phyloP scores from a whole-genome alignment of 352 stramenopile species.

The Pythium volutum region DNA sequence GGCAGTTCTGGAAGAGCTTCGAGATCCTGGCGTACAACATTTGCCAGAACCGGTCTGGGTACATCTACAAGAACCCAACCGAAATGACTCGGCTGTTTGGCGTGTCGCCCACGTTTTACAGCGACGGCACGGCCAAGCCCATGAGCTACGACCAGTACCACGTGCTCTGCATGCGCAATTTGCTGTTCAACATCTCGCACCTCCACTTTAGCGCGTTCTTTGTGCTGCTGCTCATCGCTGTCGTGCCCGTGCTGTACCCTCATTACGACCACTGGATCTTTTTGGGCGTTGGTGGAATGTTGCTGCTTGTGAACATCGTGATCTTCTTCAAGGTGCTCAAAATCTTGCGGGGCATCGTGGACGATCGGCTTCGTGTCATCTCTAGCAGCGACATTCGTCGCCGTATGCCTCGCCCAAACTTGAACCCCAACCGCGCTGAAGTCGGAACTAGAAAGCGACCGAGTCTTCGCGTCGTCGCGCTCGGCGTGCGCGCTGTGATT shows the following conservation, averaged over 20 bases:
- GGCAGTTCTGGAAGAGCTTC: conserved; percentile 85
- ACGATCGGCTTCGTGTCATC: conserved; percentile 75
- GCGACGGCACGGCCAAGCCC: conserved; percentile 25
- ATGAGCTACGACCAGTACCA: conserved; percentile 79
- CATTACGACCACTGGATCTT: conserved; percentile 75
- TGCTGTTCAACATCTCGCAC: conserved; percentile 79
- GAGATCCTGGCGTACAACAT: conserved; percentile 89
- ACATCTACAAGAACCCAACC: conserved; percentile 86
- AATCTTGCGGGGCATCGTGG: conserved; percentile 80
- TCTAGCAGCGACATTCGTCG: conserved; percentile 60
- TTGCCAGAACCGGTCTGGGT: conserved; percentile 80
- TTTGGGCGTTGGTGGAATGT: conserved; percentile 45
- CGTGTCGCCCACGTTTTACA: conserved; percentile 25
- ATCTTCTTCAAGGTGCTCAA: conserved; percentile 86
- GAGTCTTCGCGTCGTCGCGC: conserved; percentile 53
- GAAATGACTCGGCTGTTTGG: conserved; percentile 85
- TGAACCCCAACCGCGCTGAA: neutral
- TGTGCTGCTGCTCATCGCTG: conserved; percentile 65
- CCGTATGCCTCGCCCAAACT: conserved; percentile 24
- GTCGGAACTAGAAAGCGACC: conserved; percentile 17
- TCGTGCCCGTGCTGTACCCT: conserved; percentile 66
- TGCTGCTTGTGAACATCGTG: conserved; percentile 67
- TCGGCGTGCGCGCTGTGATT: conserved; percentile 65
- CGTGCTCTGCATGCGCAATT: conserved; percentile 82
- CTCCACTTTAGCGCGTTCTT: conserved; percentile 77